Conservation (phyloP, 192 early-diverging fungal genomes). For the Entrophospora sp. region DNA sequence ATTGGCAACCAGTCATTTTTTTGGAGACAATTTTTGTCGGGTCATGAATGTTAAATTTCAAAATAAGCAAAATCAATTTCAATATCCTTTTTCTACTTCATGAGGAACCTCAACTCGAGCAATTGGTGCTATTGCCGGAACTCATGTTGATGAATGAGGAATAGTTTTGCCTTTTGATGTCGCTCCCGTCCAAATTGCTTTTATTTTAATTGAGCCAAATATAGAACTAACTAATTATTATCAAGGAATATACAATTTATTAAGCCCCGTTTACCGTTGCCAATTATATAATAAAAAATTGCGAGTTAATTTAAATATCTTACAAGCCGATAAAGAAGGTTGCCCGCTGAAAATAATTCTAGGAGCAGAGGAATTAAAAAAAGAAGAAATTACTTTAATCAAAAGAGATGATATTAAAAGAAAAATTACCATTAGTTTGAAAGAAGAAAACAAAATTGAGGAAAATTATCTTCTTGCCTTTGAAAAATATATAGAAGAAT, state of each 20-base stretch:
- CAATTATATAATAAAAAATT: slow-evolving; percentile 1
- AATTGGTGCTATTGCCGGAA: neutral
- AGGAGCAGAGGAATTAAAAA: neutral
- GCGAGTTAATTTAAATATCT: neutral
- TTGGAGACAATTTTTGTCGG: slow-evolving; percentile 8
- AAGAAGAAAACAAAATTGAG: neutral
- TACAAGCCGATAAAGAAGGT: slow-evolving; percentile 13
- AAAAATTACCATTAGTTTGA: neutral
- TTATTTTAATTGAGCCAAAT: neutral
- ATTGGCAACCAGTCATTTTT: slow-evolving; percentile 9
- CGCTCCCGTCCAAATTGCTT: slow-evolving; percentile 10
- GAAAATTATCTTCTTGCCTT: neutral
- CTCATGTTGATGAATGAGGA: slow-evolving; percentile 8
- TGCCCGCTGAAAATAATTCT: slow-evolving; percentile 7
- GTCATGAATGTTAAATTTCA: slow-evolving; percentile 7
- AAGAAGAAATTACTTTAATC: neutral
- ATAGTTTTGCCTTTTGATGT: slow-evolving; percentile 11
- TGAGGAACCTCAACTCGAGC: slow-evolving; percentile 7
- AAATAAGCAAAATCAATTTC: neutral
- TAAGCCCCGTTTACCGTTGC: neutral
- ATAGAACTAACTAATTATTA: slow-evolving; percentile 10
- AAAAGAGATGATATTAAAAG: slow-evolving; percentile 1
- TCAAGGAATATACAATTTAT: neutral
- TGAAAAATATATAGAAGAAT: neutral
- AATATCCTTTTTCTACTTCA: neutral